Evolutionary conservation across 2,329 filamentous ascomycete genomes (phyloP).

Genomic region (Neonectria faginata): DNA sequence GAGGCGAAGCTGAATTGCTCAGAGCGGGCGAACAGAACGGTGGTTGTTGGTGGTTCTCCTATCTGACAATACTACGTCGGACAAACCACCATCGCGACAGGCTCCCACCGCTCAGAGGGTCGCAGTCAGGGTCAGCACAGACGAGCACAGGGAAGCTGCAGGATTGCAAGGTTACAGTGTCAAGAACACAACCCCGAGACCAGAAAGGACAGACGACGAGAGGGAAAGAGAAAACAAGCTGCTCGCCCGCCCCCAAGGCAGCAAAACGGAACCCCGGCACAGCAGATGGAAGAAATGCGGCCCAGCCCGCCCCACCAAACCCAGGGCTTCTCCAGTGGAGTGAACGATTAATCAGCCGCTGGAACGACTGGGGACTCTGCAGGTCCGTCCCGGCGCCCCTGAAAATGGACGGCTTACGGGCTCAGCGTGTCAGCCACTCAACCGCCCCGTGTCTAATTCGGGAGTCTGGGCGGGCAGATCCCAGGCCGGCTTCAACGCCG

Average conservation of each 20-base stretch:
- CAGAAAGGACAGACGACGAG: background rate
- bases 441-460: background rate
- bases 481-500: background rate
- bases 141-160: background rate
- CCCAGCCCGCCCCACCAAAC: conserved; percentile 17
- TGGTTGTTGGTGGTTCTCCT: background rate
- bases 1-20: background rate
- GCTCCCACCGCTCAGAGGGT: background rate
- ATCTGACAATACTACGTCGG: conserved; percentile 3
- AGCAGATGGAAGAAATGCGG: conserved; percentile 12
- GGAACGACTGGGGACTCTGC: background rate
- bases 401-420: background rate
- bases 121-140: background rate
- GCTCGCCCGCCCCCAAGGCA: background rate
- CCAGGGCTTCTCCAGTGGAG: background rate
- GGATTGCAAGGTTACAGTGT: background rate
- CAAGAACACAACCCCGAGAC: background rate
- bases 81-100: background rate
- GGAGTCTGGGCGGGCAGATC: background rate
- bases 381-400: background rate
- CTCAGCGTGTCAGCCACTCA: background rate
- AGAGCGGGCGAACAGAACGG: background rate
- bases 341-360: background rate
- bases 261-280: conserved; percentile 11
- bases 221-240: background rate